These are phyloP conservation scores for Cyclaneusma minus DNA, from an alignment of 2,329 filamentous ascomycete species.

Conservation along the genomic window DNA sequence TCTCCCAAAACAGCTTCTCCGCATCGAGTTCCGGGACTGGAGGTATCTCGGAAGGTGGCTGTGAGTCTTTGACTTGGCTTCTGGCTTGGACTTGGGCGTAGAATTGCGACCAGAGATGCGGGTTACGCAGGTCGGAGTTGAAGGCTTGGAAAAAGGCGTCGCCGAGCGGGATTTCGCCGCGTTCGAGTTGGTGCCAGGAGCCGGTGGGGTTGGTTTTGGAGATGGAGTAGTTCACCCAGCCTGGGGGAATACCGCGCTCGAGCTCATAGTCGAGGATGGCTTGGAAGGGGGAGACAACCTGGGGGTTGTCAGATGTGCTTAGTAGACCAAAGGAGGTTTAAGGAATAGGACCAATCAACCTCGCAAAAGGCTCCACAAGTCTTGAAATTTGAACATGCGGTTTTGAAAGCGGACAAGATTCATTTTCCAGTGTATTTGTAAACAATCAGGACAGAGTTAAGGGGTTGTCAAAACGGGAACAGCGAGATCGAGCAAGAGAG, in stretches of 20 bases:
- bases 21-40: slow-evolving; percentile 60
- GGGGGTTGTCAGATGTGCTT: slow-evolving; percentile 8
- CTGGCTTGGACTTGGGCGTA: slow-evolving; percentile 30
- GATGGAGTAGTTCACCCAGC: slow-evolving; percentile 87
- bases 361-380: no score
- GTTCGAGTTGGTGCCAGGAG: slow-evolving; percentile 78
- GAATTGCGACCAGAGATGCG: slow-evolving; percentile 54
- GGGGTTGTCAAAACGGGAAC: no score
- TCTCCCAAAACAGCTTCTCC: slow-evolving; percentile 71
- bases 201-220: slow-evolving; percentile 63
- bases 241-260: slow-evolving; percentile 58
- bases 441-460: no score
- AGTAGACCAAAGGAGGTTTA: no score
- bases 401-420: no score
- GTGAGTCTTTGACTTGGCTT: slow-evolving; percentile 22
- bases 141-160: slow-evolving; percentile 62
- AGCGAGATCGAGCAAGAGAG: no score
- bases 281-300: slow-evolving; percentile 82
- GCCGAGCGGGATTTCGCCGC: slow-evolving; percentile 66
- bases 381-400: no score
- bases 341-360: no score
- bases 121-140: slow-evolving; percentile 53
- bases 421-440: no score
- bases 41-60: slow-evolving; percentile 26
- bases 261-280: slow-evolving; percentile 85